Conservation (phyloP, 768 basidiomycete species). For the Kwoniella europaea region DNA sequence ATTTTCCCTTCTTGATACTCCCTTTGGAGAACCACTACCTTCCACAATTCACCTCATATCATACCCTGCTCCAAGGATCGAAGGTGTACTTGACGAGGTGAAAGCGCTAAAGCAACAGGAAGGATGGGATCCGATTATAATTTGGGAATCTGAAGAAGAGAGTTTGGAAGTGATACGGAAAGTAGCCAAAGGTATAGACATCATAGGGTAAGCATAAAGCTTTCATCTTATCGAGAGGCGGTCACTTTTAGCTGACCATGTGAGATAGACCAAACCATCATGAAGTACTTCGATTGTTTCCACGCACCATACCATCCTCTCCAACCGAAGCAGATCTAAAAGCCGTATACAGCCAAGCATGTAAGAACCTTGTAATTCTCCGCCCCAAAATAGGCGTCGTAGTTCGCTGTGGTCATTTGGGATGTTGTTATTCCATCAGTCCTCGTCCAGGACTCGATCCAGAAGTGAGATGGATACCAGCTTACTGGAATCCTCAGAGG, state of each 20-base stretch:
- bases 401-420: slow-evolving; percentile 33
- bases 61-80: slow-evolving; percentile 22
- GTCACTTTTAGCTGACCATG: not conserved
- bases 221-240: not conserved
- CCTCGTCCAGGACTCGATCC: not conserved
- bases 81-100: slow-evolving; percentile 29
- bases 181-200: slow-evolving; percentile 22
- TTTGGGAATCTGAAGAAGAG: slow-evolving; percentile 45
- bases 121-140: slow-evolving; percentile 34
- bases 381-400: slow-evolving; percentile 27
- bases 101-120: slow-evolving; percentile 1
- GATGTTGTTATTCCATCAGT: slow-evolving; percentile 33
- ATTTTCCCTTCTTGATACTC: slow-evolving; percentile 19
- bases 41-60: slow-evolving; percentile 40
- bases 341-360: slow-evolving; percentile 8
- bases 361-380: slow-evolving; percentile 2
- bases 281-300: slow-evolving; percentile 33
- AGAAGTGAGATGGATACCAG: slow-evolving; percentile 36
- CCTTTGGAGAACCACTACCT: slow-evolving; percentile 23
- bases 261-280: slow-evolving; percentile 40
- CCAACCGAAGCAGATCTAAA: not conserved
- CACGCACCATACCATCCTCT: not conserved
- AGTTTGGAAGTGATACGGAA: slow-evolving; percentile 19
- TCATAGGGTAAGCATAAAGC: slow-evolving; percentile 22
- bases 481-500: slow-evolving; percentile 31